A percentile compares a stretch with the other conserved stretches of the same genome.
Evolutionary conservation across 306 rosid species (phyloP).

Genomic region (Cicer pinnatifidum): DNA sequence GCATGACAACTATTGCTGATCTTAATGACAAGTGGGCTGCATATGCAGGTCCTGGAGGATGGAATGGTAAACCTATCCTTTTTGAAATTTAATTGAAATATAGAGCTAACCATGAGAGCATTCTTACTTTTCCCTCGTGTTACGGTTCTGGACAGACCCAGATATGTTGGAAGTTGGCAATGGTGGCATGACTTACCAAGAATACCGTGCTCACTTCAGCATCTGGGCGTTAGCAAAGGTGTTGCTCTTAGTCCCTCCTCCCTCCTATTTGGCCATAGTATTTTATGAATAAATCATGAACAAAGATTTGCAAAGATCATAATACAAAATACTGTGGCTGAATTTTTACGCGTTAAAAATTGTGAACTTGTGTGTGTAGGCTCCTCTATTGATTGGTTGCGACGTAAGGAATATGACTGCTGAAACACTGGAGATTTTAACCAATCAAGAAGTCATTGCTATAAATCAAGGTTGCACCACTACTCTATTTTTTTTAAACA

Average conservation of each 20-base stretch:
- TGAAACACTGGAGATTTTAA: conserved; percentile 71
- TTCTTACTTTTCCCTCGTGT: conserved; percentile 37
- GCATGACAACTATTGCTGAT: conserved; percentile 94
- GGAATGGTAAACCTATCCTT: conserved; percentile 77
- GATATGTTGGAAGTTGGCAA: conserved; percentile 99
- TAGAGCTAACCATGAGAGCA: conserved; percentile 37
- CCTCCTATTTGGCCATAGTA: neutral
- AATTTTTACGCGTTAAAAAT: conserved; percentile 43
- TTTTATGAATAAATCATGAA: conserved; percentile 35
- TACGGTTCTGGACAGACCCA: conserved; percentile 68
- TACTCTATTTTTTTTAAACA: conserved; percentile 32
- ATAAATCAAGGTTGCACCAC: conserved; percentile 78
- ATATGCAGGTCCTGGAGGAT: conserved; percentile 99
- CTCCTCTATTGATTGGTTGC: conserved; percentile 89
- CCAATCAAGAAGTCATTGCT: conserved; percentile 83
- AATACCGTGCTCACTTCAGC: conserved; percentile 95
- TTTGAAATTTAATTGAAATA: conserved; percentile 33
- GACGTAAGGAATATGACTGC: conserved; percentile 79
- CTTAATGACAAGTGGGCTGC: conserved; percentile 94
- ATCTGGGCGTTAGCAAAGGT: conserved; percentile 99
- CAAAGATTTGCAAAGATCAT: conserved; percentile 26
- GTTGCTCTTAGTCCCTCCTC: conserved; percentile 15
- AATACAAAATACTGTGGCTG: conserved; percentile 12
- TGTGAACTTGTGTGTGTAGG: conserved; percentile 59
- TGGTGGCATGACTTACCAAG: conserved; percentile 91